phyloP scores from a whole-genome alignment of 2,329 filamentous ascomycete genomes.

The Monilinia polystroma region DNA sequence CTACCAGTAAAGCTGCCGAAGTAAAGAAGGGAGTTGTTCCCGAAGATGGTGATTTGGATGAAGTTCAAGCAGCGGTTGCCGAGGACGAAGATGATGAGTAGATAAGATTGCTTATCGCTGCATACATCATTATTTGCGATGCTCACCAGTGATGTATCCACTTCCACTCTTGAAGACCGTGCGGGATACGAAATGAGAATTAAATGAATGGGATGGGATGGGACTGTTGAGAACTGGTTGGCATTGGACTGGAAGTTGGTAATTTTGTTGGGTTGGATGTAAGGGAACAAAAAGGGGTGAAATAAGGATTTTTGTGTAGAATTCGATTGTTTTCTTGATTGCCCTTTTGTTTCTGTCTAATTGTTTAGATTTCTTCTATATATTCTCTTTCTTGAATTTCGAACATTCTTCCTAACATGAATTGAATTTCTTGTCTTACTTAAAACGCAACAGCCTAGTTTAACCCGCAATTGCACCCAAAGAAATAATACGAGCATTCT shows the following conservation, averaged over 20 bases:
- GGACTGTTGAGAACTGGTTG: not conserved
- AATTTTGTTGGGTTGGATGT: slow-evolving; percentile 8
- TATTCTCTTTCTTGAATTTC: not conserved
- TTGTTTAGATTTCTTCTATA: slow-evolving; percentile 1
- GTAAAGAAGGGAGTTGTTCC: slow-evolving; percentile 21
- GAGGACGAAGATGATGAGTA: slow-evolving; percentile 28
- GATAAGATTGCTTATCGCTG: slow-evolving; percentile 12
- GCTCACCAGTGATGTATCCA: slow-evolving; percentile 1
- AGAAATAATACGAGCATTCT: not conserved
- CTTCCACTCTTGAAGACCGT: not conserved
- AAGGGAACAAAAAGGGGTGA: not conserved
- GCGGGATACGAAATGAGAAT: slow-evolving; percentile 10
- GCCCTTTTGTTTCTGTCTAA: not conserved
- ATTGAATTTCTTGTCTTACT: not conserved
- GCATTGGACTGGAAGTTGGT: not conserved
- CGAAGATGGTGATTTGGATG: slow-evolving; percentile 26
- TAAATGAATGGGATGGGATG: slow-evolving; percentile 10
- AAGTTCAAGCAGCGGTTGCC: slow-evolving; percentile 23
- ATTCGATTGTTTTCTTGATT: not conserved
- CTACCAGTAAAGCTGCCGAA: slow-evolving; percentile 24
- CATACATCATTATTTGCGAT: not conserved
- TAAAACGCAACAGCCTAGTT: not conserved
- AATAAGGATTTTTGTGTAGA: not conserved
- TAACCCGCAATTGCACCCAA: not conserved
- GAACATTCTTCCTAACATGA: not conserved